Evolutionary conservation across 2,329 filamentous ascomycete species (phyloP), one percentile per base, ranked within the genome.

Genomic region (Colletotrichum liriopes): DNA sequence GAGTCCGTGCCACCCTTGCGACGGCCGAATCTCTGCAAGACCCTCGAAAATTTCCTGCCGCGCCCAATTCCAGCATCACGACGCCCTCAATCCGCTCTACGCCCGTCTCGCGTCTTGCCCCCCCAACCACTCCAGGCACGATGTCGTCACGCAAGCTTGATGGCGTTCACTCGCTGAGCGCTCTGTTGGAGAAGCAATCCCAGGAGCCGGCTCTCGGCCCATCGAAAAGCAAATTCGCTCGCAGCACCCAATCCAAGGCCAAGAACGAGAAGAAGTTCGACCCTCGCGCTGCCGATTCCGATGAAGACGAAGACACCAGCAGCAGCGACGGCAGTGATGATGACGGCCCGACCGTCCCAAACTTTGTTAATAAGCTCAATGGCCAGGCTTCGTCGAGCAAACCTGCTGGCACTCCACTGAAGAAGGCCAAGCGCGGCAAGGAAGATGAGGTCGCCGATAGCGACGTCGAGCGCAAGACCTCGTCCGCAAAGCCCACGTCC

Each of bases 401-500:
- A 49, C 29, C 69, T 29, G 58, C 67, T 49, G 54, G 52, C 14
- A 63, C 70, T 9, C 69, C 74, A 7, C 35, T 68, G 56, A 74
- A 75, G 63, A 65, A 72, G 37, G 52, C 61, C 47, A 68, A 72
- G 65, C 79, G 77, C 70, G 77, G 74, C 77, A 80, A 81, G 74
- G 72, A 79, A 54, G 80, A 82, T 29, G 83, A 84, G 73, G 84
- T 85, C 71, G 82, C 82, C 76, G 83, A 85, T 68, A 85, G 83
- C 75, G 82, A 85, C 75, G 80, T 75, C 75, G 83, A 84, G 72
- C 80, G 80, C 66, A 78, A 78, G 58, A 74, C 79, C 47, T 73
- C 78, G 23, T 73, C 77, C 41, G 59, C 67, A 37, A 74, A 73
- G 35, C 43, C 39, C 11, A 60, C 65, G 29, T 55, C 62, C 16